Base-by-base conservation (phyloP, 2,329 filamentous ascomycete species). In the Parascedosporium putredinis region DNA sequence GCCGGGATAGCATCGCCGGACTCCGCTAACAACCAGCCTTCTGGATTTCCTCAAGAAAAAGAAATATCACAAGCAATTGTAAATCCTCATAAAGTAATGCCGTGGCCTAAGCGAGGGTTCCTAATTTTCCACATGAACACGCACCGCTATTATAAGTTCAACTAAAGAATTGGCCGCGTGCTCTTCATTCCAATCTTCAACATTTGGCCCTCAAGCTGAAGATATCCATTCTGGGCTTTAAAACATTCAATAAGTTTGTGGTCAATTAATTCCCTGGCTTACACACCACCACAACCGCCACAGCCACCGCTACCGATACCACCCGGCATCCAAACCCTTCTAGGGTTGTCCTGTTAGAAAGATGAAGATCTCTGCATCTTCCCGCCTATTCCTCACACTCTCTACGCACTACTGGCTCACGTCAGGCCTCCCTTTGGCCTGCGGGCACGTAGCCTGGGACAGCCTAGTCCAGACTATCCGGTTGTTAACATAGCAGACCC, bases 361-460 rank as follows among this genome's bases (percentile, higher is more conserved):
- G 51, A 67, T 67, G 64, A 62, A 57, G 53, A 47, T 54, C 45
- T 52, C 55, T 49, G 52, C 54, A 44, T 47, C 59, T 24, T 43
- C 58, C 38, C 52, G 56, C 22, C 50, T 64, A 44, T 47, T 64
- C 43, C 55, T 60, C 22, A 51, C 57, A 8, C 43, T 62, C 22
- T 53, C 59, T 18, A 51, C 57, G n/a, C 43, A 54, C 29, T 59
- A 45, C 14, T 33, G 22, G 18, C 38, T 50, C 20, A 24, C 47
- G 3, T 20, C 31, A 18, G 47, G 38, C 20, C 40, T 45, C 12
- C 47, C 47, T 3, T 50, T 27, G 23, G n/a, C 56, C 33, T 51
- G 53, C 9, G 59, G 59, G 3, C 51, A 63, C 43, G 64, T 66
- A 4, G 54, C 66, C 14, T 47, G 59, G 33, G 54, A 55, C 50